Evolutionary conservation across 2,329 filamentous ascomycete genomes (phyloP).

Genomic region (Xylaria sp.): DNA sequence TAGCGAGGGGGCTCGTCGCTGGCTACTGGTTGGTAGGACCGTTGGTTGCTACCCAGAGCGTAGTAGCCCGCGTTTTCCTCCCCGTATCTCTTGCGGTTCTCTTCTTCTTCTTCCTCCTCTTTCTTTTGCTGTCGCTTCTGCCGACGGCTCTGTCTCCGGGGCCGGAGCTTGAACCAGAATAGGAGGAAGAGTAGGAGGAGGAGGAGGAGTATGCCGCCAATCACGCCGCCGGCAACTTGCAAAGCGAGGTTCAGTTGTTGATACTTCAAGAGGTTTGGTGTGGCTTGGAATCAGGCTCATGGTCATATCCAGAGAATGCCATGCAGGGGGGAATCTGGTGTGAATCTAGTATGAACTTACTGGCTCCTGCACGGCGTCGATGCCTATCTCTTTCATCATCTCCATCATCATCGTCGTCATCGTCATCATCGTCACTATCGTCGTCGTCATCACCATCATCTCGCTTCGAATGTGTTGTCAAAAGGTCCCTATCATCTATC

Average conservation of each 20-base stretch:
- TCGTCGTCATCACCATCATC: slow-evolving; percentile 17
- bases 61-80: background rate
- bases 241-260: background rate
- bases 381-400: slow-evolving; percentile 30
- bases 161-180: slow-evolving; percentile 33
- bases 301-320: background rate
- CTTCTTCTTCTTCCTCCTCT: background rate
- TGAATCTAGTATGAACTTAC: slow-evolving; percentile 12
- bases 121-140: slow-evolving; percentile 9
- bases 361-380: slow-evolving; percentile 16
- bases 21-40: slow-evolving; percentile 7
- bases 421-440: slow-evolving; percentile 34
- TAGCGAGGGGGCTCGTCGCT: slow-evolving; percentile 13
- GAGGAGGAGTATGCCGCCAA: slow-evolving; percentile 28
- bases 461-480: slow-evolving; percentile 8
- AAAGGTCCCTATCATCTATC: background rate
- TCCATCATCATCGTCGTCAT: slow-evolving; percentile 37
- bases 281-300: background rate
- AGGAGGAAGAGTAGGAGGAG: slow-evolving; percentile 26
- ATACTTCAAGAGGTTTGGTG: background rate
- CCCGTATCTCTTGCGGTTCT: background rate
- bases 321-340: background rate
- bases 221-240: slow-evolving; percentile 30
- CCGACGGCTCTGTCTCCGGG: slow-evolving; percentile 18
- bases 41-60: background rate